These are phyloP conservation scores for Aciculoconidium aculeatum DNA, from an alignment of 805 yeast genomes.

Conservation along the genomic window DNA sequence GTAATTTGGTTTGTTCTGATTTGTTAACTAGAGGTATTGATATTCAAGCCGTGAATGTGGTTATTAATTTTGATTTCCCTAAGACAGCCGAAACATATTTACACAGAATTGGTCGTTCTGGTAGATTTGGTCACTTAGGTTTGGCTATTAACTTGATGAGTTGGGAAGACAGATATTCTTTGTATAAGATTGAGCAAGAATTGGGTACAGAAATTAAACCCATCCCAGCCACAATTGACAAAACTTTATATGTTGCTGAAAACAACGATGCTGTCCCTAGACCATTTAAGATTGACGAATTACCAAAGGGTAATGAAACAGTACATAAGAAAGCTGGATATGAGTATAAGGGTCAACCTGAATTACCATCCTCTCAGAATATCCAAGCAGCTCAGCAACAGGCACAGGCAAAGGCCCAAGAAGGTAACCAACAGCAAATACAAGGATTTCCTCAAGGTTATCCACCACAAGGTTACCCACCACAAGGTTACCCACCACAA, in stretches of 20 bases:
- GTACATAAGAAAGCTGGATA: slow-evolving; percentile 28
- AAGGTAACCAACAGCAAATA: slow-evolving; percentile 5
- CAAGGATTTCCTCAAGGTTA: slow-evolving; percentile 12
- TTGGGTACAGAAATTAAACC: slow-evolving; percentile 96
- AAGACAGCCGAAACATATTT: slow-evolving; percentile 95
- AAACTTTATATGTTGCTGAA: slow-evolving; percentile 80
- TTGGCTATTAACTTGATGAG: slow-evolving; percentile 93
- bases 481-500: slow-evolving; percentile 10
- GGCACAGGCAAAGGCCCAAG: slow-evolving; percentile 8
- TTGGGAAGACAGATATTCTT: slow-evolving; percentile 92
- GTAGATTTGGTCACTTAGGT: slow-evolving; percentile 98
- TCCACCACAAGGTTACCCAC: slow-evolving; percentile 15
- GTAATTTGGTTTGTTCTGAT: slow-evolving; percentile 96
- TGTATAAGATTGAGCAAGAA: slow-evolving; percentile 94
- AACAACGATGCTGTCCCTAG: slow-evolving; percentile 72
- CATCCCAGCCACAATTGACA: slow-evolving; percentile 90
- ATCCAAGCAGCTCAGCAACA: slow-evolving; percentile 5
- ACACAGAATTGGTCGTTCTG: slow-evolving; percentile 98
- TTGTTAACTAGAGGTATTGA: slow-evolving; percentile 96
- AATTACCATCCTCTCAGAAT: slow-evolving; percentile 9
- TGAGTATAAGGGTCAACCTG: slow-evolving; percentile 44
- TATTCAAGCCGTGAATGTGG: slow-evolving; percentile 98
- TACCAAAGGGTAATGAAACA: slow-evolving; percentile 42
- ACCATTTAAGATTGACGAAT: slow-evolving; percentile 74
- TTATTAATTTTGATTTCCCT: slow-evolving; percentile 97